Evolutionary conservation across 371 early-diverging fungal genomes (phyloP).

Genomic region (Entomophthora muscae): DNA sequence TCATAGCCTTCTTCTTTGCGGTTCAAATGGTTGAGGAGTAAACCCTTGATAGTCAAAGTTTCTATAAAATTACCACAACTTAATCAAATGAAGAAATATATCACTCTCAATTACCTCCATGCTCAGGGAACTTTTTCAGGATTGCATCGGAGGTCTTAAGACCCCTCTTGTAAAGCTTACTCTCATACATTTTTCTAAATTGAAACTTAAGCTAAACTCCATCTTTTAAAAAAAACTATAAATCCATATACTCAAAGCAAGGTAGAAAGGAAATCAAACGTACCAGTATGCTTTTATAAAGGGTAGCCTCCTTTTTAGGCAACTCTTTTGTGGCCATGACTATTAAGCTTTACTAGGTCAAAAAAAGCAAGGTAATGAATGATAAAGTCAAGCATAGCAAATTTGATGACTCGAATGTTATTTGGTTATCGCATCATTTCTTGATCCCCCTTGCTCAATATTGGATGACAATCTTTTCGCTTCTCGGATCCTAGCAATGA

Average conservation of each 20-base stretch:
- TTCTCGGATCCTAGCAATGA: too few species aligned
- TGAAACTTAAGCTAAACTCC: background rate
- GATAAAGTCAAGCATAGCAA: too few species aligned
- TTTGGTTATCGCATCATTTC: too few species aligned
- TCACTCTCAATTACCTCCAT: constrained; percentile 50
- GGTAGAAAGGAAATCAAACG: background rate
- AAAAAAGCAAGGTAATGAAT: too few species aligned
- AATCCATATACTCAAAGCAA: background rate
- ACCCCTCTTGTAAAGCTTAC: constrained; percentile 89
- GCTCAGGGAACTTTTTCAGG: constrained; percentile 80
- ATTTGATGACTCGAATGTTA: too few species aligned
- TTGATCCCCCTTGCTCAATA: too few species aligned
- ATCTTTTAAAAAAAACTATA: background rate
- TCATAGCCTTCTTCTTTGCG: constrained; percentile 85
- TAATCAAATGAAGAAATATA: background rate
- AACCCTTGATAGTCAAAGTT: constrained; percentile 85
- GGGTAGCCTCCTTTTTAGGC: constrained; percentile 57
- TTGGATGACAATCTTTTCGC: too few species aligned
- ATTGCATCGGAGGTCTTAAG: constrained; percentile 79
- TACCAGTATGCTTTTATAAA: constrained; percentile 64
- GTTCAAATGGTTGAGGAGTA: constrained; percentile 73
- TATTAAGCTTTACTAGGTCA: too few species aligned
- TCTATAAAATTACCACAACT: constrained; percentile 26
- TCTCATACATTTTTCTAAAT: constrained; percentile 75
- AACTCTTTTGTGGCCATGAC: constrained; percentile 32